phyloP scores from a whole-genome alignment of 345 rosid species.

The Eucalyptus polybractea region DNA sequence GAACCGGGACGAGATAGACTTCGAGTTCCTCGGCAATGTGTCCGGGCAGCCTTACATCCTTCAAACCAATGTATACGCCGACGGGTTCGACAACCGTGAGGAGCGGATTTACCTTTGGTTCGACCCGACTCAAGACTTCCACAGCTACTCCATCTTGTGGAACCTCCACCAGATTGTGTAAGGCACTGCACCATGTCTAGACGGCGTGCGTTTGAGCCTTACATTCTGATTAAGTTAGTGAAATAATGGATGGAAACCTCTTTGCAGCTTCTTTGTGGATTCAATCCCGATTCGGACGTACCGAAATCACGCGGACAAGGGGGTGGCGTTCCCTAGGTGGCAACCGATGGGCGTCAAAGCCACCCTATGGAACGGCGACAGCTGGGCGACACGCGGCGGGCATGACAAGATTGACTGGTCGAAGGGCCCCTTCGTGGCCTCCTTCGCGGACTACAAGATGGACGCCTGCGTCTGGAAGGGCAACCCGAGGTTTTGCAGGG shows the following conservation, averaged over 20 bases:
- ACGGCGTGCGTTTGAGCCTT: background rate
- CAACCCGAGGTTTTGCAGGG: conserved; percentile 47
- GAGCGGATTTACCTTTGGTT: conserved; percentile 87
- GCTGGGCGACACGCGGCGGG: conserved; percentile 87
- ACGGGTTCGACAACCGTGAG: conserved; percentile 64
- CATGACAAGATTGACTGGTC: conserved; percentile 70
- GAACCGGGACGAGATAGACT: conserved; percentile 72
- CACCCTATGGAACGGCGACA: conserved; percentile 81
- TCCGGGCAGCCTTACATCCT: conserved; percentile 63
- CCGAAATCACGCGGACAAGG: conserved; percentile 66
- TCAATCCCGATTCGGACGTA: conserved; percentile 57
- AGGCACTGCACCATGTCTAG: background rate
- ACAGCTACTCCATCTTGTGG: conserved; percentile 72
- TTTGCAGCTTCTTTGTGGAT: conserved; percentile 68
- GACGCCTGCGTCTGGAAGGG: conserved; percentile 74
- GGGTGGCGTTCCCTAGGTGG: conserved; percentile 59
- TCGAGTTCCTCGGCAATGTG: conserved; percentile 71
- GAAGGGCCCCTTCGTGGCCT: conserved; percentile 57
- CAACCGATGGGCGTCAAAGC: conserved; percentile 60
- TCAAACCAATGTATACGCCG: conserved; percentile 64
- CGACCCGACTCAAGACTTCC: conserved; percentile 69
- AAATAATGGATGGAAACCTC: background rate
- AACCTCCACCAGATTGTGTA: conserved; percentile 84
- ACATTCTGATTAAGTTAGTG: background rate
- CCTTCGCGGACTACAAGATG: conserved; percentile 48